Evolutionary conservation across 1,284 basidiomycete genomes (phyloP), one percentile per base, ranked within the genome.

Genomic region (Ustilago hordei): DNA sequence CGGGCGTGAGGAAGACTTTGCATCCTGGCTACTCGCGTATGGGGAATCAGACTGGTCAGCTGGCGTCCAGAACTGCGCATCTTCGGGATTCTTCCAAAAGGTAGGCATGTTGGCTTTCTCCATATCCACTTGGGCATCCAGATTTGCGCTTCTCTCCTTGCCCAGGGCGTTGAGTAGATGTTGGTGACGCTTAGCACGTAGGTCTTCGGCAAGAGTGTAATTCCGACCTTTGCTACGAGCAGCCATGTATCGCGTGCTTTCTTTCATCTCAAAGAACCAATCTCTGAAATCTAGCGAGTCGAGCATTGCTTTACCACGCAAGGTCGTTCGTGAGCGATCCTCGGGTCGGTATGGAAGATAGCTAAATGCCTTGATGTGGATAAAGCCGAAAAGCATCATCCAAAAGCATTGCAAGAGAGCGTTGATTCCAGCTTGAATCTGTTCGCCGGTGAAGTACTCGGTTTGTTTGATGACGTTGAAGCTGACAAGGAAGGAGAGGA

Each of bases 331-430:
- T 1, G 60, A 45, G 3, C 69, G 54, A 38, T 83, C 81, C 11
- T 74, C 45, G 2, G 84, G 82, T 0, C 87, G 87, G 85, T 92
- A 93, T 0, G 90, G 89, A 71, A 89, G 89, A 86, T 93, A 93
- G 13, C 90, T 90, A 87, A 93, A 94, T 1, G 92, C 92, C 55
- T 89, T 89, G 86, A 94, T 88, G 84, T 94, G 92, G 7, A 93
- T 83, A 60, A 92, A 89, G 3, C 90, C 91, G 79, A 92, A 86
- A 32, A 86, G 41, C 34, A 84, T 64, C 86, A 94, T 93, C 86
- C 93, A 92, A 68, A 92, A 89, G 1, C 91, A 92, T 78, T 92
- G 90, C 3, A 91, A 81, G 7, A 93, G 86, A 0, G 92, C 92
- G 19, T 90, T 89, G 59, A 92, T 90, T 2, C 92, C 92, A 31